These are phyloP conservation scores for Sherardia arvensis DNA, from an alignment of 257 asterid genomes.

Conservation along the genomic window DNA sequence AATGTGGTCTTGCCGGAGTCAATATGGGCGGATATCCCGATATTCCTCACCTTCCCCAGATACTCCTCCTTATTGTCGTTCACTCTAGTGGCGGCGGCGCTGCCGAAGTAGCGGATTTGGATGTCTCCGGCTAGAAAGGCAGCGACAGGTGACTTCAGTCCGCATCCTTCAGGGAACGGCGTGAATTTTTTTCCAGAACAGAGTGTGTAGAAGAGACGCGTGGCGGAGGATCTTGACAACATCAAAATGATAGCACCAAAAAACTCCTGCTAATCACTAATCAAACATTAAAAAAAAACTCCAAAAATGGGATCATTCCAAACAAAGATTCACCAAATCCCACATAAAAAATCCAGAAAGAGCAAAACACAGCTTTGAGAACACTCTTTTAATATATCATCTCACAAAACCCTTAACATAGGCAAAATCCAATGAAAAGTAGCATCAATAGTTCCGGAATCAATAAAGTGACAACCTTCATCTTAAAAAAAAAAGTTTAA, in stretches of 20 bases:
- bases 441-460: conserved; percentile 22
- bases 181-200: conserved; percentile 19
- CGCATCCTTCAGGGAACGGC: conserved; percentile 14
- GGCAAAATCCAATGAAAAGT: conserved; percentile 18
- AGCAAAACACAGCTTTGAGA: neutral
- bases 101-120: conserved; percentile 55
- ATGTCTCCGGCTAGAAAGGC: conserved; percentile 49
- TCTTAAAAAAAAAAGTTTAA: conserved; percentile 17
- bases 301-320: neutral
- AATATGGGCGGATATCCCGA: conserved; percentile 94
- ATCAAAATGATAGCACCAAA: too few species aligned
- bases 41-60: conserved; percentile 63
- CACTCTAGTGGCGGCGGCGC: conserved; percentile 60
- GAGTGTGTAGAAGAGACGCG: conserved; percentile 59
- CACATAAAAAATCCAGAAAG: too few species aligned
- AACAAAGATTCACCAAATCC: neutral
- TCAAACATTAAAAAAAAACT: too few species aligned
- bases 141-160: conserved; percentile 27
- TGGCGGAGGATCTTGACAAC: conserved; percentile 32
- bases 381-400: neutral
- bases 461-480: conserved; percentile 40
- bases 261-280: neutral
- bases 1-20: conserved; percentile 96
- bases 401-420: conserved; percentile 23
- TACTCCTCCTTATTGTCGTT: conserved; percentile 84